phyloP scores from a whole-genome alignment of 2,329 filamentous ascomycete genomes.

The Parafenestella ontariensis region DNA sequence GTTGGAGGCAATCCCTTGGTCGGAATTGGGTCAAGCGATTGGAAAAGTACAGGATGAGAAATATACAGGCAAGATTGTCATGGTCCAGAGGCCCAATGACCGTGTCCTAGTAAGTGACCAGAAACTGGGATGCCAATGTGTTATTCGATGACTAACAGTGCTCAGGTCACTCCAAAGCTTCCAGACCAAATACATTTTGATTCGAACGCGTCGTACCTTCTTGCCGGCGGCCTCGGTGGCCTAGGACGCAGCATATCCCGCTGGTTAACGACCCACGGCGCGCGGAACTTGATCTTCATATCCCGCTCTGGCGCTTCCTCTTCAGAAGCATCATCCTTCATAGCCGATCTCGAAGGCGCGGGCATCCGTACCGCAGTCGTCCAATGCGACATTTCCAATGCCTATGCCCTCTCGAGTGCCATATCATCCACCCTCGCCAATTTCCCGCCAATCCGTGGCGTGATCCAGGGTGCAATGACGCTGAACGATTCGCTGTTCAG shows the following conservation, averaged over 20 bases:
- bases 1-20: constrained; percentile 4
- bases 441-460: constrained; percentile 19
- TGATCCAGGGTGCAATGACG: constrained; percentile 25
- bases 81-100: constrained; percentile 2
- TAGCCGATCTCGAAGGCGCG: constrained; percentile 4
- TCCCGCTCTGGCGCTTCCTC: constrained; percentile 17
- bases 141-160: not conserved
- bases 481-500: constrained; percentile 20
- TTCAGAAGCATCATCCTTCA: not conserved
- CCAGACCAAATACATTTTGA: constrained; percentile 5
- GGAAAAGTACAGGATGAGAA: constrained; percentile 17
- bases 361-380: constrained; percentile 6
- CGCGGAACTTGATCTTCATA: constrained; percentile 20
- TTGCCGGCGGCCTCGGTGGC: constrained; percentile 29
- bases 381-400: constrained; percentile 17
- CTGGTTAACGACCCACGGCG: constrained; percentile 17
- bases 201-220: constrained; percentile 16
- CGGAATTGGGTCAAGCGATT: constrained; percentile 18
- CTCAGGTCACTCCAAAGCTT: constrained; percentile 4
- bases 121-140: not conserved
- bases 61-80: constrained; percentile 8
- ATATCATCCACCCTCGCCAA: not conserved
- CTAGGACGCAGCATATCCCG: constrained; percentile 24
- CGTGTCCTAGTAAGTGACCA: constrained; percentile 9
- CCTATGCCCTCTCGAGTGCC: not conserved